phyloP scores from a whole-genome alignment of 2,329 filamentous ascomycete genomes.

The Phoma sp. region DNA sequence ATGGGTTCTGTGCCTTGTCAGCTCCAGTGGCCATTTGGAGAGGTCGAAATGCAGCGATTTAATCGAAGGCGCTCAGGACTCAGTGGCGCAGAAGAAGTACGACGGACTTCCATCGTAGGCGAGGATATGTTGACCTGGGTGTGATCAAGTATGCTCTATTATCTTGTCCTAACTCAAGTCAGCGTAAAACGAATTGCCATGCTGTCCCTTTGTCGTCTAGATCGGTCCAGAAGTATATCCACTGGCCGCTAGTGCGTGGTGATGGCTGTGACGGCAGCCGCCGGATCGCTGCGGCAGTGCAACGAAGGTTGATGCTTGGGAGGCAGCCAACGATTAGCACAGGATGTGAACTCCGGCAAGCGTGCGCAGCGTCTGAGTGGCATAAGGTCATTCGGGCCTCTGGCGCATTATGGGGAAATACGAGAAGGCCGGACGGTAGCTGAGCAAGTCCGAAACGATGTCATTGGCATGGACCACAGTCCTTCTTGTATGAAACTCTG shows the following conservation, averaged over 20 bases:
- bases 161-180: no score
- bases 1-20: no score
- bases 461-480: not conserved
- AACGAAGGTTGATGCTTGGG: not conserved
- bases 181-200: not conserved
- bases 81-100: no score
- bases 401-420: slow-evolving; percentile 9
- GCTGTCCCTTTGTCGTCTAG: not conserved
- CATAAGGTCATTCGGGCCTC: not conserved
- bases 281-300: not conserved
- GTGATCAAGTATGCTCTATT: no score
- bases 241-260: not conserved
- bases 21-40: no score
- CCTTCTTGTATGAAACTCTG: not conserved
- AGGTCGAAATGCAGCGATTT: no score
- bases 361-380: slow-evolving; percentile 7
- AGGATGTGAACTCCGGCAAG: not conserved
- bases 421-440: not conserved
- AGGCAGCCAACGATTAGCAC: not conserved
- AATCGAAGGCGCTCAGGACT: no score
- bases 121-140: no score
- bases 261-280: not conserved
- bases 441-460: not conserved
- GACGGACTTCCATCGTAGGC: no score
- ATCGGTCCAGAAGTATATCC: not conserved